These are phyloP conservation scores for Cicer cuneatum DNA, from an alignment of 306 rosid genomes.

Conservation along the genomic window DNA sequence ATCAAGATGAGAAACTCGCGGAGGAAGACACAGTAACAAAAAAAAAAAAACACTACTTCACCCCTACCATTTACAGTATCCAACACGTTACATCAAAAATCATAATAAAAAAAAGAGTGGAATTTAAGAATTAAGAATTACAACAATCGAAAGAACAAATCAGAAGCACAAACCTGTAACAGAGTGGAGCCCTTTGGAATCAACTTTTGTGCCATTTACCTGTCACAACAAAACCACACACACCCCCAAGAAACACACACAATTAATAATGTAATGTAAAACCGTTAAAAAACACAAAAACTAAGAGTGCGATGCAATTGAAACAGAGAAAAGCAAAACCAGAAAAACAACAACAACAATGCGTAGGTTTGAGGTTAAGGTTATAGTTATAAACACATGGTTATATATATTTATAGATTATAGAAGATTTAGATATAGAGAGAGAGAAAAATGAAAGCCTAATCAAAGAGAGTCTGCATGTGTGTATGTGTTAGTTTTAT, in stretches of 20 bases:
- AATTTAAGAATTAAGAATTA: conserved; percentile 26
- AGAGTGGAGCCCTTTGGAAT: conserved; percentile 77
- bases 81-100: conserved; percentile 1
- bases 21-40: conserved; percentile 1
- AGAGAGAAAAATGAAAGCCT: conserved; percentile 54
- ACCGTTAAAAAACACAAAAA: conserved; percentile 42
- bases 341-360: conserved; percentile 37
- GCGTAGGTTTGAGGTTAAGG: conserved; percentile 35
- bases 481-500: conserved; percentile 59
- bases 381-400: background rate
- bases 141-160: conserved; percentile 34
- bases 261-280: conserved; percentile 48
- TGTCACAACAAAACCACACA: conserved; percentile 57
- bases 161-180: conserved; percentile 68
- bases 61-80: conserved; percentile 2
- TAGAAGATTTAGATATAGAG: conserved; percentile 46
- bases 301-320: conserved; percentile 50
- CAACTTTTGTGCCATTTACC: conserved; percentile 78
- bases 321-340: conserved; percentile 55
- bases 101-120: background rate
- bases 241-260: conserved; percentile 50
- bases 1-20: conserved; percentile 37
- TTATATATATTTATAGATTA: conserved; percentile 10
- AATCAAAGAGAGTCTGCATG: conserved; percentile 66
- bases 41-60: conserved; percentile 2